These are phyloP conservation scores for Afroboletus lepidellus DNA, from an alignment of 1,284 basidiomycete genomes.

Conservation along the genomic window DNA sequence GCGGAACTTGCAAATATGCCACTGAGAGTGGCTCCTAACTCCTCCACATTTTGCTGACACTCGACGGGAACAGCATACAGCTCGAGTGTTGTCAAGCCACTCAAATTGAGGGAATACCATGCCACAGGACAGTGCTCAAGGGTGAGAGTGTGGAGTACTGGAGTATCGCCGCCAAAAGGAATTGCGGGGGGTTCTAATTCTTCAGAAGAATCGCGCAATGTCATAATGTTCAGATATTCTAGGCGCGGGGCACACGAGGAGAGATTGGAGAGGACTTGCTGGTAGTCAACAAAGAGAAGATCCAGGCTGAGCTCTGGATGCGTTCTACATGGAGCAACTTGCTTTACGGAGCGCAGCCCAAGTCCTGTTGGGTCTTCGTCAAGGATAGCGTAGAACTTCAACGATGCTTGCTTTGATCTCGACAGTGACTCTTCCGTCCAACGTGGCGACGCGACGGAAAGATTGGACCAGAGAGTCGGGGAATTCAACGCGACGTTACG, in stretches of 20 bases:
- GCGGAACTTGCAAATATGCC: not conserved
- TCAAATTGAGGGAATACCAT: conserved; percentile 5
- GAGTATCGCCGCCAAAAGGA: conserved; percentile 15
- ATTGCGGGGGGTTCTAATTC: no score
- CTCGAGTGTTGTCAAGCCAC: not conserved
- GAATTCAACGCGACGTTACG: not conserved
- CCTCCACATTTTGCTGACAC: not conserved
- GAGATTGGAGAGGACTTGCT: not conserved
- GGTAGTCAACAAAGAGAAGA: no score
- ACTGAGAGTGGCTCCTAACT: not conserved
- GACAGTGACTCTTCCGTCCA: not conserved
- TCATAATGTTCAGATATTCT: not conserved
- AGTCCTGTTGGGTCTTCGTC: not conserved
- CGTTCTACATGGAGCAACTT: not conserved
- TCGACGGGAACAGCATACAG: not conserved
- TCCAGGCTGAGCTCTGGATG: not conserved
- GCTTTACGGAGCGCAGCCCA: not conserved
- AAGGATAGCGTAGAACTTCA: not conserved
- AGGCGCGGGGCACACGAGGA: not conserved
- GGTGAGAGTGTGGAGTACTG: conserved; percentile 28
- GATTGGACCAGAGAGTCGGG: not conserved
- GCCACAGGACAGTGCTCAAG: conserved; percentile 22
- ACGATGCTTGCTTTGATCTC: not conserved
- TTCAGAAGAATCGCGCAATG: not conserved
- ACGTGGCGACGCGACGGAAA: not conserved